Base-by-base conservation (phyloP, 2,329 filamentous ascomycete genomes). In the Alternaria solani region DNA sequence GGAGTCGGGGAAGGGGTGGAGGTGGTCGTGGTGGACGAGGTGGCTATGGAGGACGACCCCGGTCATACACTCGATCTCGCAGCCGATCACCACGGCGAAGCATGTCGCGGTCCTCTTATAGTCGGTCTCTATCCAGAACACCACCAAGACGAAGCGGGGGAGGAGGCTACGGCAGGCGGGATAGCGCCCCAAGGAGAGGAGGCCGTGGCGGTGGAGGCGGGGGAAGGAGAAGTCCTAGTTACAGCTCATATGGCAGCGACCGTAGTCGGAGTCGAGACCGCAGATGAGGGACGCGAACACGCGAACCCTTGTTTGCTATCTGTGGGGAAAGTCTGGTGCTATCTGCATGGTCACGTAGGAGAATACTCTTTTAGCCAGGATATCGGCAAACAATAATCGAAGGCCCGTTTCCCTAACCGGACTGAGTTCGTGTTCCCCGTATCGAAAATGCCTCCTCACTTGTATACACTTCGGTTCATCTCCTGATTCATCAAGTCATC, bases 171-270 rank as follows among this genome's bases (percentile, higher is more conserved):
- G 62, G 63, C 20, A 56, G 63, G 51, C 59, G 63, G 14, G 65
- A 67, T 30, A 56, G 55, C n/a, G 55, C 63, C 18, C 65, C 65
- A n/a, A 59, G 61, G 28, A 56, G 64, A 57, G 58, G 55, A 36
- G 59, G 59, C 49, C 69, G 66, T 7, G 66, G 60, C 14, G 65
- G 68, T 56, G 68, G 68, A 28, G 71, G 68, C 52, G 78, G 57
- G 26, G 60, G 52, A 63, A 81, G 86, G 62, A 82, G 87, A 64
- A 88, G 86, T 67, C 85, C 85, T 4, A 89, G 87, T 68, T 89
- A 89, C 68, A 86, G 84, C 68, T 88, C 86, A 64, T 88, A 88
- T 67, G 87, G 85, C 69, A 88, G 86, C 71, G 72, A 83, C 70
- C 83, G 83, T 64, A 84, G 82, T 54, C 71, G 80, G 55, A 84